Percentiles rank a stretch among this genome's conserved stretches.
phyloP scores from a whole-genome alignment of 768 basidiomycete genomes.

The Gloeophyllum trabeum region DNA sequence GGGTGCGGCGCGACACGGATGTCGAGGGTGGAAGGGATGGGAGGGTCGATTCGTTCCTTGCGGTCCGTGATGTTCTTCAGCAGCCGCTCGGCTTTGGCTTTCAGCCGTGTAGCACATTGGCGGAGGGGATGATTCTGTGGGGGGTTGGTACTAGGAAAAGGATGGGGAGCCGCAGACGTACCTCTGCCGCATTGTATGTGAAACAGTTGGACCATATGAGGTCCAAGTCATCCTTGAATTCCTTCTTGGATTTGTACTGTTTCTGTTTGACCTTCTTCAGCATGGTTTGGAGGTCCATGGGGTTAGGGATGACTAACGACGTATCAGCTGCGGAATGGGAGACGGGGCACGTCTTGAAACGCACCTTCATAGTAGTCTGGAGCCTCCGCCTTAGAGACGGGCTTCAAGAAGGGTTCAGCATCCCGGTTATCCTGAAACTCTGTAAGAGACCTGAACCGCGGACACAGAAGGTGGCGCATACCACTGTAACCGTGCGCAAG shows the following conservation, averaged over 20 bases:
- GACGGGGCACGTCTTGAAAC: conserved; percentile 22
- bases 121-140: conserved; percentile 84
- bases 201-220: conserved; percentile 96
- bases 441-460: conserved; percentile 13
- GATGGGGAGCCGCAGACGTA: conserved; percentile 25
- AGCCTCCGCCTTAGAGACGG: conserved; percentile 81
- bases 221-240: conserved; percentile 90
- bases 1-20: too few species aligned
- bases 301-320: conserved; percentile 71
- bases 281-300: conserved; percentile 95
- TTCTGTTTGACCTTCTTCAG: conserved; percentile 87
- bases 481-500: conserved; percentile 67
- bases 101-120: conserved; percentile 68
- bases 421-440: conserved; percentile 66
- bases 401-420: conserved; percentile 88
- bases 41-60: conserved; percentile 71
- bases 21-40: too few species aligned
- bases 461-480: conserved; percentile 23
- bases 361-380: conserved; percentile 90
- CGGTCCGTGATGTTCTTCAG: conserved; percentile 85
- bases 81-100: conserved; percentile 75
- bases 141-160: not conserved
- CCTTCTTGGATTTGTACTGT: conserved; percentile 86
- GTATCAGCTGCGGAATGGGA: conserved; percentile 1
- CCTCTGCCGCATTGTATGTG: conserved; percentile 85